Percentiles rank a stretch among this genome's conserved stretches.
These are phyloP conservation scores for Guadua angustifolia DNA, from an alignment of 176 grass and related monocot genomes.

Conservation along the genomic window DNA sequence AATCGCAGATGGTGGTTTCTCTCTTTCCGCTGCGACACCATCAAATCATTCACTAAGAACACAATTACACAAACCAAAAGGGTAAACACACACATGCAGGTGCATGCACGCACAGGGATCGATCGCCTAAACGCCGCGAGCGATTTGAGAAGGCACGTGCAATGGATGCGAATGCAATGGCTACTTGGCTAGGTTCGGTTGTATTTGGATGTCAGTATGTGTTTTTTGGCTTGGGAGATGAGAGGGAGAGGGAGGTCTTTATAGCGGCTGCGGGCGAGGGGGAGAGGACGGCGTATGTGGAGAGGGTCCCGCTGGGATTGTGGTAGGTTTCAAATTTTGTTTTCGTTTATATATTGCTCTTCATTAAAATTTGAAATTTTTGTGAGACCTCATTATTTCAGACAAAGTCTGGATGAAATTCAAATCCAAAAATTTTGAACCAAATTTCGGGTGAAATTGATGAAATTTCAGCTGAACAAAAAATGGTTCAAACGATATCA, in stretches of 20 bases:
- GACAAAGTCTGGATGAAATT: too few relatives aligned
- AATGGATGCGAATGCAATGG: constrained; percentile 14
- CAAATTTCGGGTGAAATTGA: too few relatives aligned
- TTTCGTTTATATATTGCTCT: too few relatives aligned
- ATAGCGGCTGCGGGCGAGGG: constrained; percentile 35
- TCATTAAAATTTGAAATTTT: too few relatives aligned
- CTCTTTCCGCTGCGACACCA: not conserved
- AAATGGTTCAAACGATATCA: too few relatives aligned
- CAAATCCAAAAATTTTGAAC: too few relatives aligned
- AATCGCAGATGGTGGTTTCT: not conserved
- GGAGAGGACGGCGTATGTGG: not conserved
- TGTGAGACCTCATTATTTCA: too few relatives aligned
- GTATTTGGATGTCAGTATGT: not conserved
- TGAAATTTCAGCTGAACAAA: too few relatives aligned
- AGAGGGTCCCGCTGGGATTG: constrained; percentile 45
- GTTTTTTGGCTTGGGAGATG: constrained; percentile 11
- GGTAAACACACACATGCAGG: not conserved
- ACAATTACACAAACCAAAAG: not conserved
- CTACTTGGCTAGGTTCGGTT: not conserved
- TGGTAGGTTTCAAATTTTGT: too few relatives aligned
- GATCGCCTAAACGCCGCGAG: not conserved
- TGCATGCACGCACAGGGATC: not conserved
- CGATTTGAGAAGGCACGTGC: not conserved
- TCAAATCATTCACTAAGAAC: not conserved
- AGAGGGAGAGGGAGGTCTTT: constrained; percentile 20